These are phyloP conservation scores for Fraxinus paxiana DNA, from an alignment of 305 asterid genomes.

Conservation along the genomic window DNA sequence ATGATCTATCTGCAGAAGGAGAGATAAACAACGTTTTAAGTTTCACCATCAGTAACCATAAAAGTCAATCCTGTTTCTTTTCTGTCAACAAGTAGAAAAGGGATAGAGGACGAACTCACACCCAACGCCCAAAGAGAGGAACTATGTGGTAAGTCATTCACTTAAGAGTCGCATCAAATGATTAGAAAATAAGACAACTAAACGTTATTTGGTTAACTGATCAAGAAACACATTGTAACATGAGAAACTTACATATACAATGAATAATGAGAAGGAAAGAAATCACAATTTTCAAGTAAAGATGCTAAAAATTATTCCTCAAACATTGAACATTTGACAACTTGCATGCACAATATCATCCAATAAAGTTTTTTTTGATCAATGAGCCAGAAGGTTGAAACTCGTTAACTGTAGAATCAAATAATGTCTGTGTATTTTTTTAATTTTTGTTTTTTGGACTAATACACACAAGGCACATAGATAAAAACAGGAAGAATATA, in stretches of 20 bases:
- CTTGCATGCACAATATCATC: background rate
- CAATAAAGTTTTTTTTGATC: background rate
- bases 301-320: background rate
- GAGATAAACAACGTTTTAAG: conserved; percentile 5
- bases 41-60: conserved; percentile 19
- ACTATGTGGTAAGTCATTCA: background rate
- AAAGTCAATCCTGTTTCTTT: background rate
- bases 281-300: background rate
- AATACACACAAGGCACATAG: conserved; percentile 11
- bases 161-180: background rate
- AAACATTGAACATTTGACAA: background rate
- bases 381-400: conserved; percentile 21
- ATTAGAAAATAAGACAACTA: background rate
- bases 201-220: background rate
- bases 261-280: background rate
- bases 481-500: conserved; percentile 12
- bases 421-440: background rate
- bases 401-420: background rate
- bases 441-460: background rate
- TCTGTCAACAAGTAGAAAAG: background rate
- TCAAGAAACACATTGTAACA: background rate
- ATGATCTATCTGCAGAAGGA: conserved; percentile 69
- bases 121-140: background rate
- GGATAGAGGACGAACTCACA: background rate
- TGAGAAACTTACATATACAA: background rate